These are phyloP conservation scores for Fusarium caatingaense DNA, from an alignment of 2,329 filamentous ascomycete species.

Conservation along the genomic window DNA sequence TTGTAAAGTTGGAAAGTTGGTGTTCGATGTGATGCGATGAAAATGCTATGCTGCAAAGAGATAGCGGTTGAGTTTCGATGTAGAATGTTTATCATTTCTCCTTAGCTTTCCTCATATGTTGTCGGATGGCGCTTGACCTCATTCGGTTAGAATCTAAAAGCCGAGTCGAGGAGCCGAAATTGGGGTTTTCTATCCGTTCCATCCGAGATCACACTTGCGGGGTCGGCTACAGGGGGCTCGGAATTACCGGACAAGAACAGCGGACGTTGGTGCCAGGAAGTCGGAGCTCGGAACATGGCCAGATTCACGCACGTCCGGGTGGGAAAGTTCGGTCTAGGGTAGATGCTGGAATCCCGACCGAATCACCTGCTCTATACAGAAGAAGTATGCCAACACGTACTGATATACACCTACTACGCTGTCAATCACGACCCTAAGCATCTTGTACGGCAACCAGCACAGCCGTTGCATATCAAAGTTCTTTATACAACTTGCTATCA, in stretches of 20 bases:
- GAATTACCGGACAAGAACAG: not conserved
- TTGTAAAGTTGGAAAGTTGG: not conserved
- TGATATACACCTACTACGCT: conserved; percentile 5
- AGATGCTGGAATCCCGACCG: not conserved
- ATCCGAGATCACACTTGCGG: not conserved
- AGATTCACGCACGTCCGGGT: not conserved
- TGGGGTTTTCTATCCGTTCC: not conserved
- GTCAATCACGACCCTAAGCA: too few species aligned
- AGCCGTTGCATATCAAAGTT: not conserved
- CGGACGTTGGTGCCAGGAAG: too few species aligned
- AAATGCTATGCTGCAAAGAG: not conserved
- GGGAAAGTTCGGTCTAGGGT: not conserved
- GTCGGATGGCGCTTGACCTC: not conserved
- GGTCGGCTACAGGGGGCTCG: not conserved
- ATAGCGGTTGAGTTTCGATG: not conserved
- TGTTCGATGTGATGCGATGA: not conserved
- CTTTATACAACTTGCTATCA: not conserved
- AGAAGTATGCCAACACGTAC: not conserved
- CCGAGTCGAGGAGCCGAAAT: not conserved
- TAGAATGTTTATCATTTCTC: not conserved
- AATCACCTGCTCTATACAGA: not conserved
- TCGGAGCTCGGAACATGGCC: not conserved
- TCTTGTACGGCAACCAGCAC: not conserved
- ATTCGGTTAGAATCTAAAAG: not conserved
- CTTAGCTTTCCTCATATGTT: not conserved